A percentile compares a stretch with the other conserved stretches of the same genome.
Conservation (phyloP, 208 protist species). For the Acanthamoeba lenticulata region DNA sequence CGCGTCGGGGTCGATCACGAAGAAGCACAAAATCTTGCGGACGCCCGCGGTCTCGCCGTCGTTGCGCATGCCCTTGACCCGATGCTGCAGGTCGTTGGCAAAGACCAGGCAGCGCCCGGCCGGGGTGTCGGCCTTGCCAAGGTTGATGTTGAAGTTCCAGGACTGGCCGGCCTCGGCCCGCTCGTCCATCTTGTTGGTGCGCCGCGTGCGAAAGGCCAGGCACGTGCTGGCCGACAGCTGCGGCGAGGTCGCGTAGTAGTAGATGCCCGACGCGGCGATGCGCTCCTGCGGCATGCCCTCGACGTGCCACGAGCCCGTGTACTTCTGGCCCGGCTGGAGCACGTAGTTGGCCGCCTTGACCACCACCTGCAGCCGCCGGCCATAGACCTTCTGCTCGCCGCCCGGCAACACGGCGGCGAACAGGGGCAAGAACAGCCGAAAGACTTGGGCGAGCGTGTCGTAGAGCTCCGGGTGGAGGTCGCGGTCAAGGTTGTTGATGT, state of each 20-base stretch:
- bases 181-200: neutral
- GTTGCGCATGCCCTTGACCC: no score
- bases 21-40: conserved; percentile 77
- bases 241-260: conserved; percentile 72
- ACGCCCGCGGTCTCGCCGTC: neutral
- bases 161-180: neutral
- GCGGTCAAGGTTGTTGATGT: conserved; percentile 71
- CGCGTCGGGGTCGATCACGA: conserved; percentile 68
- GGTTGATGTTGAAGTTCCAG: neutral
- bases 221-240: conserved; percentile 45
- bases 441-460: conserved; percentile 53
- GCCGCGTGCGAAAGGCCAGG: conserved; percentile 58
- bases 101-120: conserved; percentile 76
- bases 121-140: conserved; percentile 54
- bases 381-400: neutral
- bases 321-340: conserved; percentile 46
- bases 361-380: conserved; percentile 75
- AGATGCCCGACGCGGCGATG: conserved; percentile 79
- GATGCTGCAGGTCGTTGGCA: conserved; percentile 76
- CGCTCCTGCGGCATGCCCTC: conserved; percentile 80
- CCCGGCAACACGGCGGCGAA: conserved; percentile 54
- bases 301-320: conserved; percentile 66
- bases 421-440: conserved; percentile 74
- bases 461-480: conserved; percentile 69
- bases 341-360: conserved; percentile 79